These are phyloP conservation scores for Fraxinus dipetala DNA, from an alignment of 305 asterid species.

Conservation along the genomic window DNA sequence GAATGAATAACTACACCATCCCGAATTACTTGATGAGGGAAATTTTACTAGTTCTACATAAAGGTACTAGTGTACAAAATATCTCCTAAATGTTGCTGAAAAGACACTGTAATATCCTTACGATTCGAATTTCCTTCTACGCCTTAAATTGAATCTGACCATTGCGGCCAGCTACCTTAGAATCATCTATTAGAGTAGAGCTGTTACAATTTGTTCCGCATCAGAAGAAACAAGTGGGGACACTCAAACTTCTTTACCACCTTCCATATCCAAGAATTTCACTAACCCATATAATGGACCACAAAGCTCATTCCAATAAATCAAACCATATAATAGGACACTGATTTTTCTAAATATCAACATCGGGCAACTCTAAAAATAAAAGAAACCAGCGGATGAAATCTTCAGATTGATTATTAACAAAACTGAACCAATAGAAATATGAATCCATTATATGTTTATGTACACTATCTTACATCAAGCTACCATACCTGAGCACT, in stretches of 20 bases:
- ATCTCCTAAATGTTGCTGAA: background rate
- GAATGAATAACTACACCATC: constrained; percentile 2
- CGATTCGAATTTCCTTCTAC: background rate
- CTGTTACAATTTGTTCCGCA: background rate
- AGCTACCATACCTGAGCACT: constrained; percentile 73
- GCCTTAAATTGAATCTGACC: background rate
- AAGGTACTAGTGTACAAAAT: background rate
- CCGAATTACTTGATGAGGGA: background rate
- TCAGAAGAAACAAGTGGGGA: constrained; percentile 16
- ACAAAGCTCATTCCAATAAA: background rate
- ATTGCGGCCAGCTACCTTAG: background rate
- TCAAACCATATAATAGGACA: constrained; percentile 12
- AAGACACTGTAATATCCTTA: background rate
- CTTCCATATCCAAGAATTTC: background rate
- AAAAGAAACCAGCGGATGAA: constrained; percentile 12
- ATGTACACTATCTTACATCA: constrained; percentile 6
- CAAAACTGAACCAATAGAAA: constrained; percentile 4
- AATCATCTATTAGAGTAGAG: background rate
- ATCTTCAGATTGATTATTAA: background rate
- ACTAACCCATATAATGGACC: background rate
- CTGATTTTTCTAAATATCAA: background rate
- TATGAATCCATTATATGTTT: background rate
- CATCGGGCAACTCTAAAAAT: background rate
- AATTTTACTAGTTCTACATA: background rate
- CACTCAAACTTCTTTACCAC: constrained; percentile 4